Evolutionary conservation across 192 early-diverging fungal genomes (phyloP), one percentile per base, ranked within the genome.

Genomic region (Glomus cerebriforme): DNA sequence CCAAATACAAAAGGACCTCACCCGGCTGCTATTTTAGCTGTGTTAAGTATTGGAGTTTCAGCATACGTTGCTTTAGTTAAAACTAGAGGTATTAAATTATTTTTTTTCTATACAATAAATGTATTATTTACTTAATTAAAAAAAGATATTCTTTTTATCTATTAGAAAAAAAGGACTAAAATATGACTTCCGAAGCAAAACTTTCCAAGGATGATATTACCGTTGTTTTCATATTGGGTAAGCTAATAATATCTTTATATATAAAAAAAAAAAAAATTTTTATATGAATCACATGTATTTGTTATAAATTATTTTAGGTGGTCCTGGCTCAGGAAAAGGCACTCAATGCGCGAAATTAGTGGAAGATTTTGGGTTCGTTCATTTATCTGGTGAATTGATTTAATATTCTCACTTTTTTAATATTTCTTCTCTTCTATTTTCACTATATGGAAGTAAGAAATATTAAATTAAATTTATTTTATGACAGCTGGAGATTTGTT

Each of bases 321-420:
- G 93, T 15, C 94, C 94, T 35, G 95, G 93, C 62, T 89, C 92
- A 17, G 98, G 98, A 71, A 99, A 99, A 82, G 98, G 98, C 43
- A 99, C 98, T 19, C 96, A 98, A 85, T 97, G 96, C 81, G 90
- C 88, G 7, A 93, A 93, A 60, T 85, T 99, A 54, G 95, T 94
- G 12, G 80, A 90, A 24, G 97, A 98, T 79, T 97, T 90, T 82
- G 94, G 92, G 29, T 99, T 98, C 85, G 94, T 96, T 17, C 98
- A 98, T 71, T 86, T 99, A 66, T 98, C 96, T 35, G 93, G 93
- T 94, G 82, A 78, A 79, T 67, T 29, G 2, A 54, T 72, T 26
- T 24, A 8, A 5, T 47, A 35, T 2, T 58, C 43, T 10, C n/a
- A n/a, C n/a, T 27, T 72, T 63, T 31, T 60, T 43, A 43, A n/a